Base-by-base conservation (phyloP, 495 filamentous ascomycete species). In the Aspergillus egyptiacus region DNA sequence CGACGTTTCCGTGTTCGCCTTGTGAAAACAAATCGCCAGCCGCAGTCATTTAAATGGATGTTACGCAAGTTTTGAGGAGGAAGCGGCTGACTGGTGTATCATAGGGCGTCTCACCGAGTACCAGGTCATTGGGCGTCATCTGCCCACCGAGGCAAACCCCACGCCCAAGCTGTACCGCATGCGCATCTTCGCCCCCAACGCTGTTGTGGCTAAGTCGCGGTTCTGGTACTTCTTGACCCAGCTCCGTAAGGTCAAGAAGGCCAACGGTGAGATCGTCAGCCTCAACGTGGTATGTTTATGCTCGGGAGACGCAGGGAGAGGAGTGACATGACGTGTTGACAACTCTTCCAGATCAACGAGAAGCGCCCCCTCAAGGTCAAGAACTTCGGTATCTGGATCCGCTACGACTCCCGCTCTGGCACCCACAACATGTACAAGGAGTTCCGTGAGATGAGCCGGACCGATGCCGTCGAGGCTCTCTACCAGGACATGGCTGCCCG, bases 391-490 rank as follows among this genome's bases (percentile, higher is more conserved):
- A 87, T 98, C 82, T 98, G 93, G 93, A 86, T 98, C 76, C 91
- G 93, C 66, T 98, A 98, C 79, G 91, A 98, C 77, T 97, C 94
- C 43, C 93, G 93, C 74, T 97, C 94, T 61, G 93, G 93, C 61
- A 98, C 94, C 60, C 93, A 98, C 87, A 98, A 98, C 84, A 98
- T 98, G 93, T 98, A 98, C 88, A 97, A 96, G 81, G 93, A 98
- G 81, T 97, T 96, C 83, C 86, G 93, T 69, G 93, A 97, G 82
- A 87, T 95, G 79, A 90, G 87, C 66, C 82, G 93, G 71, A 86
- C 83, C 55, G 91, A 89, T 53, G 93, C 93, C 54, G 93, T 98
- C 54, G 88, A 97, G 75, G 78, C 90, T 58, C 83, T 98, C 69
- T 98, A 98, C 82, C 87, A 95, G 77, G 93, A 98, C 74, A 97